Base-by-base conservation (phyloP, 805 yeast species). In the Candida morakotiae region DNA sequence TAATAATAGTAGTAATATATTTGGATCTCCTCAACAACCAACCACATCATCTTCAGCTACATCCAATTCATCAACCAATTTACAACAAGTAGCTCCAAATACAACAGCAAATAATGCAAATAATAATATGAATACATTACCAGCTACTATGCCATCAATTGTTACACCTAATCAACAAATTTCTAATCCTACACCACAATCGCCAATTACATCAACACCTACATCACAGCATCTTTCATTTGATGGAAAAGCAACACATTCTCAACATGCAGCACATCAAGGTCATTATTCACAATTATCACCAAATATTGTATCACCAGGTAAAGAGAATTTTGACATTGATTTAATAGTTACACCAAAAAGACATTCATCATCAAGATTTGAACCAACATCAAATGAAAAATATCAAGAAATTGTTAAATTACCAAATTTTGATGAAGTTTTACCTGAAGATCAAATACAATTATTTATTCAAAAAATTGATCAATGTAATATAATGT, bases 401-500 rank as follows among this genome's bases (percentile, higher is more conserved):
- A 53, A 51, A 35, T 51, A 60, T 38, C 67, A 60, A 37, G 69
- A 69, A 25, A 75, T 82, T 73, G 65, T 82, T 44, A 83, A 82
- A 58, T 75, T 91, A 43, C 97, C 97, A 11, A 71, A 76, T 38
- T 88, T 91, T 55, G 89, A 87, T 47, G 96, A 89, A 51, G 95
- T 89, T 15, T 67, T 68, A 19, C 83, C 87, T 15, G 87, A 80
- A 44, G 91, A 87, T 54, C 82, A 83, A 44, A 77, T 81, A 35
- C 83, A 80, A 19, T 71, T 93, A 43, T 93, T 93, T 53, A 65
- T 88, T 37, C 83, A 83, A 50, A 93, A 93, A 55, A 81, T 91
- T 35, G 95, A 88, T 52, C 98, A 93, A 63, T 91, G 98, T 69
- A 87, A 87, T 58, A 81, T 88, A 18, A 79, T 93, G 67, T 93